Evolutionary conservation across 2,329 filamentous ascomycete genomes (phyloP).

Genomic region (Hymenoscyphus albidus): DNA sequence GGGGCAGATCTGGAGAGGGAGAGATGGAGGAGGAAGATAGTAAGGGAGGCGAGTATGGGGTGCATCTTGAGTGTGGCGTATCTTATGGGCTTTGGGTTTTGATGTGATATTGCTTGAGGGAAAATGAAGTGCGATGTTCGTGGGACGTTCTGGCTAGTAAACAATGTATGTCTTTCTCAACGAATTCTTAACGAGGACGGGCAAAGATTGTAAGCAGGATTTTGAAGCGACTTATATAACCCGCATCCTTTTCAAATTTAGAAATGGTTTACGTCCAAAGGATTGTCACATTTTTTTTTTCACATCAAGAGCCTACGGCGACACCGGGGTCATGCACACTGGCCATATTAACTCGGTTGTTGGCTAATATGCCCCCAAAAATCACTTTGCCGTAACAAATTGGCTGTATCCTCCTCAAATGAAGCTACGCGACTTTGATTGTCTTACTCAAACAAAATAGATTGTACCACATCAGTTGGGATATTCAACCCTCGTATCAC

Average conservation of each 20-base stretch:
- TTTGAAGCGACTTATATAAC: background rate
- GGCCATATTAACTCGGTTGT: constrained; percentile 3
- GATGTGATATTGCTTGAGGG: too few species aligned
- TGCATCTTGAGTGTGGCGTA: background rate
- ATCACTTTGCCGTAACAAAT: constrained; percentile 4
- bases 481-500: constrained; percentile 2
- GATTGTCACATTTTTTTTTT: background rate
- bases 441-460: background rate
- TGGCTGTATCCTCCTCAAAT: constrained; percentile 5
- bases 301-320: background rate
- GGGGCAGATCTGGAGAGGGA: constrained; percentile 2
- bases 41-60: background rate
- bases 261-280: background rate
- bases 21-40: background rate
- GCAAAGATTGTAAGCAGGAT: background rate
- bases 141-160: background rate
- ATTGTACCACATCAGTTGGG: constrained; percentile 3
- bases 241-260: background rate
- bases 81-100: background rate
- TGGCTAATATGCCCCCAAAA: background rate
- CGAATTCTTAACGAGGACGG: background rate
- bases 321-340: constrained; percentile 1
- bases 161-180: background rate
- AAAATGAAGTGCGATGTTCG: background rate
- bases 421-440: constrained; percentile 1